These are phyloP conservation scores for Ceratopteris richardii DNA, from an alignment of 75 land plant genomes.

Conservation along the genomic window DNA sequence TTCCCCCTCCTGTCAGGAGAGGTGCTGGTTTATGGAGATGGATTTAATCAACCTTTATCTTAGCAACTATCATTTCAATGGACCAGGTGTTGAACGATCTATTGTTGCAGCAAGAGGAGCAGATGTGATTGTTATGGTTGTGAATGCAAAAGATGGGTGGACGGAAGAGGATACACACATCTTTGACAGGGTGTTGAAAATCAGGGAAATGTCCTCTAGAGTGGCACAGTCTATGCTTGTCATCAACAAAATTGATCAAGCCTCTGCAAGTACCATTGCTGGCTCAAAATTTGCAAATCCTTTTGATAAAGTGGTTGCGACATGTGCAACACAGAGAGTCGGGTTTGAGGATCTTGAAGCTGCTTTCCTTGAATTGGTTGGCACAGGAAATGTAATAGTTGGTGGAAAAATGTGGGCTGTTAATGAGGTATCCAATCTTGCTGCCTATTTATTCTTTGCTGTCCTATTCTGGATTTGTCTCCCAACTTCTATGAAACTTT, in stretches of 20 bases:
- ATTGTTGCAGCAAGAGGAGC: constrained; percentile 84
- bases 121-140: constrained; percentile 75
- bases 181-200: constrained; percentile 15
- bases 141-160: constrained; percentile 93
- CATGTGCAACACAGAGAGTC: constrained; percentile 70
- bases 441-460: background rate
- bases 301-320: constrained; percentile 47
- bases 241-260: constrained; percentile 83
- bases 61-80: constrained; percentile 4
- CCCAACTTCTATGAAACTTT: too few species aligned
- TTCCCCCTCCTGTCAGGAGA: constrained; percentile 4
- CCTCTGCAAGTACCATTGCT: constrained; percentile 25
- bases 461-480: too few species aligned
- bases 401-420: constrained; percentile 87
- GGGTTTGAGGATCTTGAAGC: constrained; percentile 70
- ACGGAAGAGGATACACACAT: constrained; percentile 60
- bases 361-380: constrained; percentile 59
- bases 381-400: constrained; percentile 44
- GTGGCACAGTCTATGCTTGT: constrained; percentile 56
- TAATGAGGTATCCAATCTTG: constrained; percentile 77
- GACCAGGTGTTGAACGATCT: constrained; percentile 83
- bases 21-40: constrained; percentile 6
- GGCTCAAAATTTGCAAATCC: constrained; percentile 17
- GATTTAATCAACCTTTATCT: constrained; percentile 4
- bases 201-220: background rate